Evolutionary conservation across 2,329 filamentous ascomycete genomes (phyloP).

Genomic region (Sporothrix euskadiensis): DNA sequence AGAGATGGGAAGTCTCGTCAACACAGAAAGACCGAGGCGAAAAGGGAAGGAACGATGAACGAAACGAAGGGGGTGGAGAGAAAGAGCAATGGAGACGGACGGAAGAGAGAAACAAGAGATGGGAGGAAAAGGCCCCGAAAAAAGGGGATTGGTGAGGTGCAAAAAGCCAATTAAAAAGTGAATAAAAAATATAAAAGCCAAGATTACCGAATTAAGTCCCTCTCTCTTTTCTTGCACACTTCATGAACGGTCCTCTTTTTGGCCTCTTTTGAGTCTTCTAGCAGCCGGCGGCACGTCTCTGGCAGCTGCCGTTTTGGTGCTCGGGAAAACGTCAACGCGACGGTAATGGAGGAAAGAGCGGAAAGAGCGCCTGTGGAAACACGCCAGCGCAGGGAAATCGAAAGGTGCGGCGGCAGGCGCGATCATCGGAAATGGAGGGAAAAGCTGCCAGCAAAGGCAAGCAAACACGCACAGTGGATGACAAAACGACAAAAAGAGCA

Average conservation of each 20-base stretch:
- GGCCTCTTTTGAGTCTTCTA: neutral
- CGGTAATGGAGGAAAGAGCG: neutral
- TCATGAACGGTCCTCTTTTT: neutral
- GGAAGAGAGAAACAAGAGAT: slow-evolving; percentile 1
- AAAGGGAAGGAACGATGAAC: slow-evolving; percentile 13
- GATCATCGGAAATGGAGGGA: slow-evolving; percentile 20
- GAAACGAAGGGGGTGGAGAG: neutral
- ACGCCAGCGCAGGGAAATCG: slow-evolving; percentile 10
- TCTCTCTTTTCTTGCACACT: neutral
- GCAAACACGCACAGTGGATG: neutral
- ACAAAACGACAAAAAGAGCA: slow-evolving; percentile 20
- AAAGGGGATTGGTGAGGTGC: neutral
- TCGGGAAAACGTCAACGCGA: slow-evolving; percentile 21
- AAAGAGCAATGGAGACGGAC: slow-evolving; percentile 15
- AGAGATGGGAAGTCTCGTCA: neutral
- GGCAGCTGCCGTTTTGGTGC: neutral
- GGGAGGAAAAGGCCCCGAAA: neutral
- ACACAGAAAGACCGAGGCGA: slow-evolving; percentile 5
- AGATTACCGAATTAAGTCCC: slow-evolving; percentile 15
- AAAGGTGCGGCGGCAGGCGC: slow-evolving; percentile 20
- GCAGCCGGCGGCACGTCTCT: neutral
- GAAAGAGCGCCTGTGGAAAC: neutral
- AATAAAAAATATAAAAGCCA: neutral
- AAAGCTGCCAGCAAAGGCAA: neutral
- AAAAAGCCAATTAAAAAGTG: neutral